Evolutionary conservation across 2,329 filamentous ascomycete species (phyloP), one percentile per base, ranked within the genome.

Genomic region (Botrytis squamosa): DNA sequence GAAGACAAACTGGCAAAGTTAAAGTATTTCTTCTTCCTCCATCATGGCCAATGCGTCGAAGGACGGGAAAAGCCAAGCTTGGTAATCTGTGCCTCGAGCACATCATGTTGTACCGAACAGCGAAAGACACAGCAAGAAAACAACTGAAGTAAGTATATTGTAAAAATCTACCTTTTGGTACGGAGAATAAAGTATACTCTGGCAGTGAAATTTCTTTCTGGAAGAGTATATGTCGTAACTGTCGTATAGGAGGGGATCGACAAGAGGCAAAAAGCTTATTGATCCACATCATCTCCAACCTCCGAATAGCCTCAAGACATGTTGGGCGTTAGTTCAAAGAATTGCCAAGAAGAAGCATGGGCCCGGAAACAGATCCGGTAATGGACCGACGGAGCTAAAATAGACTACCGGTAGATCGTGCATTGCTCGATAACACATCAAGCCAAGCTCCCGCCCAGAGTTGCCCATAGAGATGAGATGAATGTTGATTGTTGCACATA

Each of bases 341-440:
- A 16, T 42, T 69, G 66, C 66, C 49, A 69, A 69, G 49, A 33
- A 16, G 36, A 44, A 59, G 66, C 49, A 69, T 69, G 16, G 66
- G 40, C 36, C 5, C n/a, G 49, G 66, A 16, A 68, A 36, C 63
- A 57, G 36, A 57, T 69, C 66, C 66, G 66, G 66, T 33, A 69
- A 68, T 57, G 40, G 52, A 42, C 38, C 29, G n/a, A 42, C 18
- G 8, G 40, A 25, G 49, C 38, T 57, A 69, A 57, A 66, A 57
- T 14, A 38, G 65, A 69, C 36, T 69, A 68, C 46, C 46, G 46
- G 65, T 55, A 49, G 46, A 55, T 67, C 65, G 18, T 67, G 22
- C 4, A 52, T 10, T 29, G 46, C 25, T 20, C 14, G 36, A 67
- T 29, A 55, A 55, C 33, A 67, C 12, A 55, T 46, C 42, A 22